Evolutionary conservation across 192 early-diverging fungal species (phyloP), one percentile per base, ranked within the genome.

Genomic region (Entomortierella chlamydospora): DNA sequence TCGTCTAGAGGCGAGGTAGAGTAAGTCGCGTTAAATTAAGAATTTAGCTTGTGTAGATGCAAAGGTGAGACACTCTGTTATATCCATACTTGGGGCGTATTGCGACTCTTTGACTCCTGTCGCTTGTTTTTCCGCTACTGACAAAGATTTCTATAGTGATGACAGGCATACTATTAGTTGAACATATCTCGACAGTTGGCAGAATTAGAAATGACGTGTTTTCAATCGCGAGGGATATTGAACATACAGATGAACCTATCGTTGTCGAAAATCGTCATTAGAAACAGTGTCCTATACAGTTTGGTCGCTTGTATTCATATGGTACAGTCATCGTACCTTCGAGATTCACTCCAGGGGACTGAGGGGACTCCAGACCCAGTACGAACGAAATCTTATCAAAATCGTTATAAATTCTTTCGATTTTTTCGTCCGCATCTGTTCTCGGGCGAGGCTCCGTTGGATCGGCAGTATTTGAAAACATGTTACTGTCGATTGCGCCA

Each of bases 381-480:
- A 87, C 83, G 53, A 82, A 81, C 22, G 90, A 87, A 28, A 94
- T 91, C 42, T 86, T 86, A 68, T 87, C 90, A 62, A 94, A 92
- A 57, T 96, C 94, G 54, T 86, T 67, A 67, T 92, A 93, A 17
- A 95, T 85, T 4, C 87, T 57, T 26, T 91, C 92, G 53, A 95
- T 93, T 61, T 93, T 92, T 51, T 88, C 89, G 84, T 95, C 94
- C 13, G 93, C 88, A 55, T 88, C 84, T 0, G 86, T 83, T 39
- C 73, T 84, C 7, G 72, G 76, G 30, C 26, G 62, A 29, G 55
- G 58, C 49, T 59, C 64, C 31, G 42, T 52, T 17, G 42, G 25
- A 1, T 57, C 65, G 12, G 70, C 34, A n/a, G 43, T 39, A 60
- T 30, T 64, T 49, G 61, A 52, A 23, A 73, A 55, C 8, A 67